Base-by-base conservation (phyloP, 208 protist genomes). In the Histomonas meleagridis region DNA sequence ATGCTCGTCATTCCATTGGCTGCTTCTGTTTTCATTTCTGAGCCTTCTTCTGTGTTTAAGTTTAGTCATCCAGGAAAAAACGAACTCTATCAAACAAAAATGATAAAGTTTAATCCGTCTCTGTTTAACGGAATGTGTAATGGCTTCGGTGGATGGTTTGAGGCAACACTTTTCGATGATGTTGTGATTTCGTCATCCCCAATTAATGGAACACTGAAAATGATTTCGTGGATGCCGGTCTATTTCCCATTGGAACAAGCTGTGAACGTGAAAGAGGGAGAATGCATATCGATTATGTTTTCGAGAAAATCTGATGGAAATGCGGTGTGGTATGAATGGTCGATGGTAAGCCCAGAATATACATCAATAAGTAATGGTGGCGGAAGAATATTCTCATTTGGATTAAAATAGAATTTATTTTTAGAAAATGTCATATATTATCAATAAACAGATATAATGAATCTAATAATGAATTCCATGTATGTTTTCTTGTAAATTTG, bases 61-160 rank as follows among this genome's bases (percentile, higher is more conserved):
- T 86, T 86, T 49, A 35, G 0, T 26, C 28, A 55, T 86, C 76
- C 76, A 26, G 43, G 14, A 1, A n/a, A n/a, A n/a, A n/a, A 69
- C n/a, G 7, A n/a, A 32, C n/a, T n/a, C 23, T 86, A 86, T 16
- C 10, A 1, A 5, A 46, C 14, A 55, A 86, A 55, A n/a, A n/a
- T n/a, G n/a, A n/a, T n/a, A 18, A 28, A 51, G 7, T 86, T 86
- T 55, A 0, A 32, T 32, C 21, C 38, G 38, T 57, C n/a, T 26
- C n/a, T n/a, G n/a, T 32, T 7, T 55, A 16, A 86, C 55, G 16
- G 5, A 86, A 55, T n/a, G 16, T 32, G 43, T 57, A 40, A 86
- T 55, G 76, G 76, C 51, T 86, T 86, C 10, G 76, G 46, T 38
- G 76, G 76, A 32, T 86, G 76, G 40, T 86, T 86, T n/a, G 4